A percentile compares a stretch with the other conserved stretches of the same genome.
These are phyloP conservation scores for Leccinum griseonigrum DNA, from an alignment of 1,284 basidiomycete species.

Conservation along the genomic window DNA sequence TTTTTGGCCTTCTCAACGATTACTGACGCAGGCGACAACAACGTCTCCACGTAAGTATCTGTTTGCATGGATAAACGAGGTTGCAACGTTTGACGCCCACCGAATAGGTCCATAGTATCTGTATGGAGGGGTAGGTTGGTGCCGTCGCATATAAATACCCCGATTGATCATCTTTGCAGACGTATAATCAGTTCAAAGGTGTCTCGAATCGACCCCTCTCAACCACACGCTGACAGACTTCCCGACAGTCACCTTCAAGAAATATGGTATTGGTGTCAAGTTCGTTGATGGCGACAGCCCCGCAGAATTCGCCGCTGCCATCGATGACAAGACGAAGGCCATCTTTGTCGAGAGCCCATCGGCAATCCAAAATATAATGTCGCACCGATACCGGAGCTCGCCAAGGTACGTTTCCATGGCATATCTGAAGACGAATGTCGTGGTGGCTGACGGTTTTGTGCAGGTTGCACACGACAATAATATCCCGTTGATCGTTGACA, in stretches of 20 bases:
- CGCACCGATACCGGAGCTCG: conserved; percentile 60
- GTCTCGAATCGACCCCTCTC: neutral
- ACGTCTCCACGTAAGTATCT: conserved; percentile 59
- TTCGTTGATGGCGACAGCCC: conserved; percentile 65
- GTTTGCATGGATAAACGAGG: neutral
- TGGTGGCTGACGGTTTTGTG: neutral
- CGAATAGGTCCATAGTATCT: conserved; percentile 40
- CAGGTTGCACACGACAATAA: conserved; percentile 67
- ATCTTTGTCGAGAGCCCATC: conserved; percentile 77
- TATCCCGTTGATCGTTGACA: conserved; percentile 83
- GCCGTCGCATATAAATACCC: neutral
- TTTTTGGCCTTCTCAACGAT: conserved; percentile 73
- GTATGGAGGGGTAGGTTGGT: conserved; percentile 58
- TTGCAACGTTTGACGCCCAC: neutral
- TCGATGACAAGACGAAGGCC: conserved; percentile 75
- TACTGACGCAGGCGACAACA: conserved; percentile 71
- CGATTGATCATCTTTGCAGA: conserved; percentile 38
- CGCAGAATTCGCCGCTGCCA: conserved; percentile 65
- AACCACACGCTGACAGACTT: neutral
- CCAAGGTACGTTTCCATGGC: conserved; percentile 46
- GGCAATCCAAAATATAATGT: conserved; percentile 83
- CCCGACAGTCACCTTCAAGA: conserved; percentile 63
- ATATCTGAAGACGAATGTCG: neutral
- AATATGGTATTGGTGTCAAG: conserved; percentile 73
- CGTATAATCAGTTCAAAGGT: conserved; percentile 89